Percentiles rank a stretch among this genome's conserved stretches.
These are phyloP conservation scores for Mycena crocata DNA, from an alignment of 768 basidiomycete species.

Conservation along the genomic window DNA sequence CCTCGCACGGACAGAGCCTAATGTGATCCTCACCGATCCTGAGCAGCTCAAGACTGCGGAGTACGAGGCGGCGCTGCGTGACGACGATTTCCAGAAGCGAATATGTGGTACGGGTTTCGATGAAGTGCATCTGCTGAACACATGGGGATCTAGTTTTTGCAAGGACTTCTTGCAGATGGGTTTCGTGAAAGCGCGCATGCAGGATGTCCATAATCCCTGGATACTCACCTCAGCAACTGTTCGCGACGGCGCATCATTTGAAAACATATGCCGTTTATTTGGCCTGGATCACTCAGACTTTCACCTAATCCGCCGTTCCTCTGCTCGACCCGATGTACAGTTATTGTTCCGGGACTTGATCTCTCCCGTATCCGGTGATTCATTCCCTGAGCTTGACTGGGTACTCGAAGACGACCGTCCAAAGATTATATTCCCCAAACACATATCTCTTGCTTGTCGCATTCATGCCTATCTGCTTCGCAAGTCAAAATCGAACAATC, in stretches of 20 bases:
- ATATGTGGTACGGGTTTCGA: constrained; percentile 23
- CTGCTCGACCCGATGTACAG: not conserved
- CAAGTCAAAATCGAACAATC: not conserved
- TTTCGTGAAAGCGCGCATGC: constrained; percentile 15
- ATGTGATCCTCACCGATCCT: not conserved
- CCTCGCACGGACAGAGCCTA: not conserved
- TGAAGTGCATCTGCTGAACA: constrained; percentile 25
- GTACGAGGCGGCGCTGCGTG: constrained; percentile 19
- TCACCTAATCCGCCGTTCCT: not conserved
- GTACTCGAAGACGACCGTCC: not conserved
- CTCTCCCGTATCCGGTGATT: not conserved
- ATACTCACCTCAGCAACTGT: not conserved
- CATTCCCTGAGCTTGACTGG: not conserved
- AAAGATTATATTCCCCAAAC: not conserved
- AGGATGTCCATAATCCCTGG: not conserved
- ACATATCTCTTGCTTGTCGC: not conserved
- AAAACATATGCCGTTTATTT: not conserved
- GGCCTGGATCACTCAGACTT: not conserved
- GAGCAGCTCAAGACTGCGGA: constrained; percentile 24
- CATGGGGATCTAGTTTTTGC: constrained; percentile 26
- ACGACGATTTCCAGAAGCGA: constrained; percentile 9
- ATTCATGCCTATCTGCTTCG: not conserved
- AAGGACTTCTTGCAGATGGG: constrained; percentile 33
- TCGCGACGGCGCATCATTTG: not conserved
- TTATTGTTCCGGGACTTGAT: not conserved